Base-by-base conservation (phyloP, 352 stramenopile genomes). In the Globisporangium acanthophoron region DNA sequence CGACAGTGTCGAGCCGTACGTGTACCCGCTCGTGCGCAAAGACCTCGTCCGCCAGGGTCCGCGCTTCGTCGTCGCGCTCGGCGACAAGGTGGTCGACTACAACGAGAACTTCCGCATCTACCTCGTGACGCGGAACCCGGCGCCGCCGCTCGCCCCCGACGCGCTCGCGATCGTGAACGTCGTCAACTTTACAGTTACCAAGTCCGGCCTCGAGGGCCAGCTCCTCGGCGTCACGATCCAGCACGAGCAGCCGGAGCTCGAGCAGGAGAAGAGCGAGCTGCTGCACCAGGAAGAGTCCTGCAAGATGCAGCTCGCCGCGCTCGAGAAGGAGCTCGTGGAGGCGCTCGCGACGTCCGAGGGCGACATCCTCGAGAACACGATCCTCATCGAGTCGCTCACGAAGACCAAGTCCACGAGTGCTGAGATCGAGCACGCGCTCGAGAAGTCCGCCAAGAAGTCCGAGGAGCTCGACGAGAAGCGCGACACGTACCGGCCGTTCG, bases 101-200 rank as follows among this genome's bases (percentile, higher is more conserved):
- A 97, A 97, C 63, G 92, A 98, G 48, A 96, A 92, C 66, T 98
- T 98, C 54, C 80, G 88, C 2, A 53, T 98, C 40, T 91, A 91
- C 45, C 59, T 98, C 8, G 85, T 97, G 29, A 98, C 95, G 12
- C 74, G 93, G 5, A 97, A 97, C 49, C 92, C 91, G 18, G 78
- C 84, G 5, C 93, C 91, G 5, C 73, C 86, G 4, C 70, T 98
- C 2, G 79, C 87, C 1, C 96, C 96, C 0, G 87, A 98, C 51
- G 89, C 90, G 0, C 69, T 84, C 0, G 87, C 91, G 16, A 87
- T 98, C 33, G 85, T 98, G 11, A 96, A 90, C 24, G 80, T 96
- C 0, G 82, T 98, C 50, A 98, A 98, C 73, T 98, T 98, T 58
- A 98, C 92, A 0, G 92, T 98, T 35, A 98, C 95, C 0, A 92